phyloP scores from a whole-genome alignment of 805 yeast species.

The Starmerella lactis-condensi region DNA sequence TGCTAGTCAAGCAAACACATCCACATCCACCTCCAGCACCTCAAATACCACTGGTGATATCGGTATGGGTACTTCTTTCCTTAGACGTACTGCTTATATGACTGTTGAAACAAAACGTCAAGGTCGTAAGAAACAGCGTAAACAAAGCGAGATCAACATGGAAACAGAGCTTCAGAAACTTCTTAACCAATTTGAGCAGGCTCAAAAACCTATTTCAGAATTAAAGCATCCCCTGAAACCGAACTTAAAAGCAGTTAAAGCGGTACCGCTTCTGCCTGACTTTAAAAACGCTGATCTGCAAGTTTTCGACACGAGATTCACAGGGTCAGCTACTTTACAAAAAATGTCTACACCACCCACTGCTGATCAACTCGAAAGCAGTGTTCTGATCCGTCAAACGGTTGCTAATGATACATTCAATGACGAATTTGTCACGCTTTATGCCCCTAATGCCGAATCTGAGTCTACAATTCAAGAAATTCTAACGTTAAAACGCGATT shows the following conservation, averaged over 20 bases:
- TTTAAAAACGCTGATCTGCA: conserved; percentile 73
- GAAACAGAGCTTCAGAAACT: conserved; percentile 47
- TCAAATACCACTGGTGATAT: conserved; percentile 10
- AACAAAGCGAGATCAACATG: conserved; percentile 28
- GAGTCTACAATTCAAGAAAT: conserved; percentile 24
- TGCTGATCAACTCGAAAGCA: conserved; percentile 19
- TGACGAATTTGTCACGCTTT: conserved; percentile 64
- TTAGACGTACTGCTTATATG: conserved; percentile 68
- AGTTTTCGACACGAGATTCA: conserved; percentile 24
- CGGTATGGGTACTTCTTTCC: conserved; percentile 14
- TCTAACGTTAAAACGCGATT: conserved; percentile 29
- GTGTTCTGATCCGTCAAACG: conserved; percentile 51
- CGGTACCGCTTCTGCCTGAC: conserved; percentile 78
- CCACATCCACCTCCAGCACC: conserved; percentile 1
- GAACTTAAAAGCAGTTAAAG: conserved; percentile 48
- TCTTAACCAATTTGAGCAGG: conserved; percentile 58
- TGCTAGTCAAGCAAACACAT: conserved; percentile 1
- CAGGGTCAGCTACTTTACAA: conserved; percentile 30
- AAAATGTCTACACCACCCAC: conserved; percentile 11
- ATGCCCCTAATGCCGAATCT: conserved; percentile 30
- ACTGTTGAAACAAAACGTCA: conserved; percentile 36
- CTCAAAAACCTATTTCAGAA: conserved; percentile 27
- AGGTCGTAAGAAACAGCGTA: conserved; percentile 16
- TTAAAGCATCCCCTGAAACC: conserved; percentile 67
- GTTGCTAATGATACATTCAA: conserved; percentile 15